phyloP scores from a whole-genome alignment of 129 eudicot species.

The Cynara cardunculus region DNA sequence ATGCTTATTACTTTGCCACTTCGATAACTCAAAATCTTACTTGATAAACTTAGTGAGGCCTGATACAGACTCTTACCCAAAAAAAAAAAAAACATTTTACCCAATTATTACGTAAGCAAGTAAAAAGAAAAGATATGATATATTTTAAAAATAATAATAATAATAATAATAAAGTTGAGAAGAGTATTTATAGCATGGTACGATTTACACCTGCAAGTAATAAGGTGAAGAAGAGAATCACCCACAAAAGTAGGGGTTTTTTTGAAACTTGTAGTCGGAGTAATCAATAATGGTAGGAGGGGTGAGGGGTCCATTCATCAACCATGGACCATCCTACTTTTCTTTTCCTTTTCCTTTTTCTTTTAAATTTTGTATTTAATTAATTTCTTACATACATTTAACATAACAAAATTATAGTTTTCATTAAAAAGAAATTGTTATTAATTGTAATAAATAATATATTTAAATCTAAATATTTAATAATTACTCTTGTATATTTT shows the following conservation, averaged over 20 bases:
- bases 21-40: too few species aligned
- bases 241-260: constrained; percentile 34
- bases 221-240: constrained; percentile 28
- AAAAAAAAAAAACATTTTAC: too few species aligned
- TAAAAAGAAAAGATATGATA: too few species aligned
- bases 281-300: constrained; percentile 28
- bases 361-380: background rate
- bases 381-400: background rate
- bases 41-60: too few species aligned
- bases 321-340: constrained; percentile 30
- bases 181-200: constrained; percentile 15
- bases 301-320: constrained; percentile 7
- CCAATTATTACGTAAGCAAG: too few species aligned
- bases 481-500: too few species aligned
- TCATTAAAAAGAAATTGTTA: too few species aligned
- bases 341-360: background rate
- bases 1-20: too few species aligned
- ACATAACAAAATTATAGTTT: background rate
- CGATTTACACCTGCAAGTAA: constrained; percentile 31
- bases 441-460: too few species aligned
- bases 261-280: constrained; percentile 33
- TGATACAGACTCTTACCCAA: too few species aligned
- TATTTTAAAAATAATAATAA: background rate
- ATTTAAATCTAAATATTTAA: too few species aligned
- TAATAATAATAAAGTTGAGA: background rate